Evolutionary conservation across 2,329 filamentous ascomycete genomes (phyloP).

Genomic region (Cladosporium sphaerospermum): DNA sequence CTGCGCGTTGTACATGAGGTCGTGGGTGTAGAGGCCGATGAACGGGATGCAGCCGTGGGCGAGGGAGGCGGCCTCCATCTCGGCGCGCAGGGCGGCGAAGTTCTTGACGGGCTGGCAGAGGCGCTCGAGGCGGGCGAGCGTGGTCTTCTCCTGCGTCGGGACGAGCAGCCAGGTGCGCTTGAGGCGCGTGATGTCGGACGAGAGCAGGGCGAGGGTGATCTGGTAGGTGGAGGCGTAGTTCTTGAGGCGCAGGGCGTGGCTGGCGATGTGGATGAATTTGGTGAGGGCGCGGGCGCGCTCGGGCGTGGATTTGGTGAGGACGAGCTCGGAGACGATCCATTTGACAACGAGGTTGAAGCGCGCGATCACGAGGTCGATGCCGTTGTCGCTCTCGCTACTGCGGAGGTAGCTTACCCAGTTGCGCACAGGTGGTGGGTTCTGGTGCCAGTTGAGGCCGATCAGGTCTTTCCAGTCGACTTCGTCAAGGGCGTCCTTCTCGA

Average conservation of each 20-base stretch:
- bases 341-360: conserved; percentile 86
- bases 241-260: conserved; percentile 66
- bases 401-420: conserved; percentile 77
- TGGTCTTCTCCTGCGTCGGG: conserved; percentile 57
- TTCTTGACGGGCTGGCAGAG: conserved; percentile 73
- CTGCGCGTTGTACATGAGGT: conserved; percentile 75
- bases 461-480: conserved; percentile 86
- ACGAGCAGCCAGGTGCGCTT: conserved; percentile 66
- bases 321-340: conserved; percentile 74
- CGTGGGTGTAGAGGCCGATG: conserved; percentile 74
- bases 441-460: conserved; percentile 76
- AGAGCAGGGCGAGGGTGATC: conserved; percentile 69
- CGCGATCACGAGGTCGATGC: conserved; percentile 77
- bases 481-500: conserved; percentile 78
- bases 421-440: conserved; percentile 38
- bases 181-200: conserved; percentile 63
- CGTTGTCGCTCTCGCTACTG: conserved; percentile 45
- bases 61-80: conserved; percentile 61
- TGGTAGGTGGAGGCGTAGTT: conserved; percentile 84
- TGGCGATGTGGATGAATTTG: conserved; percentile 76
- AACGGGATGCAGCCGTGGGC: conserved; percentile 76
- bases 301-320: conserved; percentile 64
- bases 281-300: conserved; percentile 71
- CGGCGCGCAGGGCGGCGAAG: conserved; percentile 67
- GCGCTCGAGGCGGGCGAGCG: conserved; percentile 61